Conservation (phyloP, 768 basidiomycete genomes). For the Gautieria morchelliformis region DNA sequence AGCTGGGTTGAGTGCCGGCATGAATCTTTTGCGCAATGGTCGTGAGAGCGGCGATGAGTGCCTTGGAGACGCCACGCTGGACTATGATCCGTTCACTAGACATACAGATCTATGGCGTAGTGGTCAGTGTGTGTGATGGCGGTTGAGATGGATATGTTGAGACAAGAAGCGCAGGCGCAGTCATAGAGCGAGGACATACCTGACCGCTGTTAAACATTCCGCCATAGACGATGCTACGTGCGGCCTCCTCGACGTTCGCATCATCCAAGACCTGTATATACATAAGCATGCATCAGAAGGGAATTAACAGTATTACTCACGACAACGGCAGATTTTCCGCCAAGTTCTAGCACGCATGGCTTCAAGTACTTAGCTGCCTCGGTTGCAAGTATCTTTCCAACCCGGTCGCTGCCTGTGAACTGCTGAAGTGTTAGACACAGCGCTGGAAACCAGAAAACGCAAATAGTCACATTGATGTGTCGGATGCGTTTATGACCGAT, state of each 20-base stretch:
- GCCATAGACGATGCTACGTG: conserved; percentile 36
- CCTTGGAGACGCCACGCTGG: conserved; percentile 30
- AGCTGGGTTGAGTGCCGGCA: conserved; percentile 25
- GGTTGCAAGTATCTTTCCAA: conserved; percentile 41
- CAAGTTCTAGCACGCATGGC: conserved; percentile 46
- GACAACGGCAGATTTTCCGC: conserved; percentile 43
- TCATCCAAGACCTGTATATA: conserved; percentile 35
- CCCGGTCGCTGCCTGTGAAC: conserved; percentile 49
- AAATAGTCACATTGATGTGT: conserved; percentile 42
- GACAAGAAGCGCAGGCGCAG: background rate
- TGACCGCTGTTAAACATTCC: conserved; percentile 36
- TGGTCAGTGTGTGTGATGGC: conserved; percentile 10
- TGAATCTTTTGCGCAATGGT: conserved; percentile 24
- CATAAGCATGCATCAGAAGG: background rate
- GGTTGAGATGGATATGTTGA: background rate
- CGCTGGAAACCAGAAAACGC: conserved; percentile 28
- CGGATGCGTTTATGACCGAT: conserved; percentile 47
- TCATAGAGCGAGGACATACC: background rate
- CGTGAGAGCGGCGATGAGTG: conserved; percentile 27
- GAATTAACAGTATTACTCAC: conserved; percentile 25
- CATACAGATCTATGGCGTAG: conserved; percentile 37
- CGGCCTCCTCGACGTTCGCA: conserved; percentile 44
- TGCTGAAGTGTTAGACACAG: conserved; percentile 12
- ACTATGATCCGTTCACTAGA: conserved; percentile 49
- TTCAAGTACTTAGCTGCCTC: conserved; percentile 53